Evolutionary conservation across 495 filamentous ascomycete genomes (phyloP).

Genomic region (Rhypophila decipiens): DNA sequence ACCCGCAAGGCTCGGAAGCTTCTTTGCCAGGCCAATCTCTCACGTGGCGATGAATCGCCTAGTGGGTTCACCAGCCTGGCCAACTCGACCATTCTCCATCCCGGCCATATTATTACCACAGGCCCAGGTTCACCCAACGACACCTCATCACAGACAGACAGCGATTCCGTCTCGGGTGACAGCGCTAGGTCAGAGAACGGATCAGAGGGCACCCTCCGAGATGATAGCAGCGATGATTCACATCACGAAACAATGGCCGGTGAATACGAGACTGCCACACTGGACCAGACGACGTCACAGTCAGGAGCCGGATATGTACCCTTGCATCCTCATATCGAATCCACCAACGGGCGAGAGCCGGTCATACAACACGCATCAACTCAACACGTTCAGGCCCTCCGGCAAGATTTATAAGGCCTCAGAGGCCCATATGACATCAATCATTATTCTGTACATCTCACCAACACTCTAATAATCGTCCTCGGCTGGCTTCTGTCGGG

Average conservation of each 20-base stretch:
- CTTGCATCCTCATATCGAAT: background rate
- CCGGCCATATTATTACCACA: constrained; percentile 14
- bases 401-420: background rate
- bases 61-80: constrained; percentile 28
- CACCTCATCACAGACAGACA: constrained; percentile 8
- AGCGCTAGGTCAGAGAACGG: constrained; percentile 12
- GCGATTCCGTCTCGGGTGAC: constrained; percentile 12
- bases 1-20: constrained; percentile 53
- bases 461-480: background rate
- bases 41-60: constrained; percentile 14
- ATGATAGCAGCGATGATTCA: constrained; percentile 10
- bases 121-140: constrained; percentile 4
- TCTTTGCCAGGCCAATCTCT: constrained; percentile 38
- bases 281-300: background rate
- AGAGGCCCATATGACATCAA: too few species aligned
- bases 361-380: background rate
- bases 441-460: too few species aligned
- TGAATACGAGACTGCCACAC: constrained; percentile 4
- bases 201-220: constrained; percentile 23
- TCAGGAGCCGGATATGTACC: background rate
- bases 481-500: background rate
- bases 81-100: constrained; percentile 24
- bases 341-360: too few species aligned
- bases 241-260: constrained; percentile 2
- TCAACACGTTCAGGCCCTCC: background rate